Conservation (phyloP, 2,329 filamentous ascomycete species). For the Sporothrix humicola region DNA sequence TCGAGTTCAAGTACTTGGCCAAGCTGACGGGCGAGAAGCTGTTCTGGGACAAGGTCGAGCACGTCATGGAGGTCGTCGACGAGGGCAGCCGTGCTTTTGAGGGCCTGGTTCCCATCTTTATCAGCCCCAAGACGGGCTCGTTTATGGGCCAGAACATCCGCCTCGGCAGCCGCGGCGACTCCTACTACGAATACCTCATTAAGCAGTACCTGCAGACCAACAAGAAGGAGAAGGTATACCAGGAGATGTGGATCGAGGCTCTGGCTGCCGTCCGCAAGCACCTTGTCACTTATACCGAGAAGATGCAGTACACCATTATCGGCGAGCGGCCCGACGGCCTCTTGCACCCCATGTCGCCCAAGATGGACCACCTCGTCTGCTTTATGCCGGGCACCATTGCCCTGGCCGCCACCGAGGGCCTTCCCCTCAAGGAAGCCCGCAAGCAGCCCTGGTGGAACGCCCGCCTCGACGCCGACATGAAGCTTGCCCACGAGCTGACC, state of each 20-base stretch:
- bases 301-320: conserved; percentile 82
- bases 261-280: conserved; percentile 87
- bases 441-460: conserved; percentile 74
- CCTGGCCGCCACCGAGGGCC: conserved; percentile 80
- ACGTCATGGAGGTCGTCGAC: conserved; percentile 89
- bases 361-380: conserved; percentile 98
- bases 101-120: conserved; percentile 89
- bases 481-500: conserved; percentile 85
- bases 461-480: conserved; percentile 84
- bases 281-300: conserved; percentile 84
- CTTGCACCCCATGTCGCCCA: conserved; percentile 69
- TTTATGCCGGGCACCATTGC: conserved; percentile 98
- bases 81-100: conserved; percentile 77
- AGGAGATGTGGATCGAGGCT: conserved; percentile 90
- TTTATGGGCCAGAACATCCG: conserved; percentile 88
- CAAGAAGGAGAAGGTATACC: conserved; percentile 81
- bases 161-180: conserved; percentile 91
- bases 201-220: conserved; percentile 98
- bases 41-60: conserved; percentile 92
- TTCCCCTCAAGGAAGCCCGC: conserved; percentile 75
- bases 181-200: conserved; percentile 98
- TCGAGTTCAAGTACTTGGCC: conserved; percentile 96
- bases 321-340: conserved; percentile 83
- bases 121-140: conserved; percentile 76
- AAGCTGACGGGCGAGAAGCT: conserved; percentile 90